Evolutionary conservation across 1,139 yeast genomes (phyloP), one percentile per base, ranked within the genome.

Genomic region (Suhomyces atakaporum): DNA sequence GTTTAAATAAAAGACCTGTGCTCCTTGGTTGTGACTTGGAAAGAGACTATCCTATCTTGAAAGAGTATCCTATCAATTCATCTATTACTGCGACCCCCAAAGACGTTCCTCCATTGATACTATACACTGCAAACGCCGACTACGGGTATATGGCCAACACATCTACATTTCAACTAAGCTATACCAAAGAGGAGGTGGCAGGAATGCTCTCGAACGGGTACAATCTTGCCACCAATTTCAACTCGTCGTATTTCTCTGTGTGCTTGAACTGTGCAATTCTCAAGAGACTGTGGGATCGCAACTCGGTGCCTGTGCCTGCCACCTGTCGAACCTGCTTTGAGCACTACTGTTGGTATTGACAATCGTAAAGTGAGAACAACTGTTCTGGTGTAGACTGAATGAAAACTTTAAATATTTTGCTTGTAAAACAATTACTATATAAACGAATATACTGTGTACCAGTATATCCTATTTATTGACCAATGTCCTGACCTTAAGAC

Each of bases 251-350:
- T 7, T 81, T 65, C 53, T 60, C 73, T 6, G 58, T 63, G 19
- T 82, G 89, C 51, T 46, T 81, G 8, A 79, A 77, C 7, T 82
- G 89, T 59, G 76, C 84, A 1, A 56, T 79, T 16, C 46, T 80
- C 14, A 79, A 79, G 47, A 60, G 87, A 46, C 66, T 71, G 23
- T 72, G 73, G 44, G 86, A 80, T 43, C 58, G 76, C 32, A 43
- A 12, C 2, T 19, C 15, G 12, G 10, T 29, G 31, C 29, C 29
- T 8, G 33, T 45, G 4, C 65, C 65, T 1, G 22, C 38, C 2
- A 25, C 42, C 11, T 61, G 65, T 30, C 35, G 31, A 15, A 26
- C 38, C 13, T 61, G 66, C 32, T 61, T 36, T 31, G 31, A 46
- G 2, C 28, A 42, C 7, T 60, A 44, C 42, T 61, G 66, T 27